Evolutionary conservation across 345 rosid genomes (phyloP).

Genomic region (Murraya koenigii): DNA sequence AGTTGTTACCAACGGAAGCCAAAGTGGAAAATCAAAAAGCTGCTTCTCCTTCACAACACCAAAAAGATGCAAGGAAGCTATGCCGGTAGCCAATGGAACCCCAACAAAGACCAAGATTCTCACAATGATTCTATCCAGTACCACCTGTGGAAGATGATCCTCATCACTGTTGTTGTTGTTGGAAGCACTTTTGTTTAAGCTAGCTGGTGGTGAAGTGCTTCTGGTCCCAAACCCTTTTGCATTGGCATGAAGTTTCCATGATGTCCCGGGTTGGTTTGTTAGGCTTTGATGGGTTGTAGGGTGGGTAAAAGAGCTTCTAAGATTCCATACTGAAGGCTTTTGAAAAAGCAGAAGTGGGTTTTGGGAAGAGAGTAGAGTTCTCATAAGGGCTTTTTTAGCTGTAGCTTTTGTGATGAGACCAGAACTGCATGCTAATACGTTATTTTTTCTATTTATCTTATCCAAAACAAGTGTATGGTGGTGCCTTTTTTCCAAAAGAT

Average conservation of each 20-base stretch:
- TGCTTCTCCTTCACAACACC: slow-evolving; percentile 43
- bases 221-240: slow-evolving; percentile 42
- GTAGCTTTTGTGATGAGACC: background rate
- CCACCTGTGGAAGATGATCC: slow-evolving; percentile 47
- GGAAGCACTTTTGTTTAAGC: slow-evolving; percentile 6
- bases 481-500: background rate
- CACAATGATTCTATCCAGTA: slow-evolving; percentile 41
- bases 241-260: slow-evolving; percentile 36
- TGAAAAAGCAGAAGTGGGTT: slow-evolving; percentile 18
- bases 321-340: slow-evolving; percentile 20
- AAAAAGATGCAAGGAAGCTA: slow-evolving; percentile 34
- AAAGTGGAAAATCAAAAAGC: slow-evolving; percentile 56
- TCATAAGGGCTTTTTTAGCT: slow-evolving; percentile 30
- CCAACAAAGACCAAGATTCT: slow-evolving; percentile 52
- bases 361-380: slow-evolving; percentile 34
- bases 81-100: slow-evolving; percentile 41
- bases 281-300: slow-evolving; percentile 6
- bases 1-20: slow-evolving; percentile 54
- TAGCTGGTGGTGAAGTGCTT: slow-evolving; percentile 6
- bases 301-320: slow-evolving; percentile 8
- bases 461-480: slow-evolving; percentile 14
- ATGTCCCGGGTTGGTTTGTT: slow-evolving; percentile 5
- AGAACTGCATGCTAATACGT: background rate
- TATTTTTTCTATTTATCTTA: slow-evolving; percentile 13
- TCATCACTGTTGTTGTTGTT: slow-evolving; percentile 26